A percentile compares a stretch with the other conserved stretches of the same genome.
Evolutionary conservation across 2,329 filamentous ascomycete species (phyloP).

Genomic region (Claviceps fusiformis): DNA sequence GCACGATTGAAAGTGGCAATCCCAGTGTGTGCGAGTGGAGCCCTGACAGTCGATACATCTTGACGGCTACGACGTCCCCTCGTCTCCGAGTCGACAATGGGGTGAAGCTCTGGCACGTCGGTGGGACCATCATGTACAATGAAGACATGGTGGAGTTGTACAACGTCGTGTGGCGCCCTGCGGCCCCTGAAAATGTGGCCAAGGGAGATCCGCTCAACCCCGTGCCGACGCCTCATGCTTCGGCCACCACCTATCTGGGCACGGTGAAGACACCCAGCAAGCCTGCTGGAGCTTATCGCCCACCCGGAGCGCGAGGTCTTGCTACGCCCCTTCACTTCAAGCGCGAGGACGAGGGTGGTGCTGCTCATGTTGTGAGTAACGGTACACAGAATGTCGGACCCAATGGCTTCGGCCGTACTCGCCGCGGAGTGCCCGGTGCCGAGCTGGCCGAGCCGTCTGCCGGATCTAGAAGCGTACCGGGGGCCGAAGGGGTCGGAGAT

Average conservation of each 20-base stretch:
- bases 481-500: slow-evolving; percentile 47
- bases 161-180: slow-evolving; percentile 77
- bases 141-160: slow-evolving; percentile 93
- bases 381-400: slow-evolving; percentile 55
- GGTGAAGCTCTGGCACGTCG: slow-evolving; percentile 86
- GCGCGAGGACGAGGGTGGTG: slow-evolving; percentile 91
- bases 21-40: slow-evolving; percentile 96
- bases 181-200: slow-evolving; percentile 43
- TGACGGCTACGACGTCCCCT: slow-evolving; percentile 95
- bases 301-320: slow-evolving; percentile 80
- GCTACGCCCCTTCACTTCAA: slow-evolving; percentile 89
- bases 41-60: slow-evolving; percentile 84
- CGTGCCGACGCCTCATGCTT: slow-evolving; percentile 66
- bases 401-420: slow-evolving; percentile 67
- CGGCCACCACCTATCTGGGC: slow-evolving; percentile 67
- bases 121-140: slow-evolving; percentile 82
- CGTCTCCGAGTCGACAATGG: slow-evolving; percentile 94
- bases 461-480: slow-evolving; percentile 55
- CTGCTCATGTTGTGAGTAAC: slow-evolving; percentile 69
- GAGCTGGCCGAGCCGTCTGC: slow-evolving; percentile 55
- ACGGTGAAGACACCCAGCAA: slow-evolving; percentile 91
- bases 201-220: slow-evolving; percentile 58
- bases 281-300: slow-evolving; percentile 91
- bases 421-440: slow-evolving; percentile 76
- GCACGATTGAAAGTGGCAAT: slow-evolving; percentile 89